A percentile compares a stretch with the other conserved stretches of the same genome.
Conservation (phyloP, 768 basidiomycete species). For the Tulasnella sp. region DNA sequence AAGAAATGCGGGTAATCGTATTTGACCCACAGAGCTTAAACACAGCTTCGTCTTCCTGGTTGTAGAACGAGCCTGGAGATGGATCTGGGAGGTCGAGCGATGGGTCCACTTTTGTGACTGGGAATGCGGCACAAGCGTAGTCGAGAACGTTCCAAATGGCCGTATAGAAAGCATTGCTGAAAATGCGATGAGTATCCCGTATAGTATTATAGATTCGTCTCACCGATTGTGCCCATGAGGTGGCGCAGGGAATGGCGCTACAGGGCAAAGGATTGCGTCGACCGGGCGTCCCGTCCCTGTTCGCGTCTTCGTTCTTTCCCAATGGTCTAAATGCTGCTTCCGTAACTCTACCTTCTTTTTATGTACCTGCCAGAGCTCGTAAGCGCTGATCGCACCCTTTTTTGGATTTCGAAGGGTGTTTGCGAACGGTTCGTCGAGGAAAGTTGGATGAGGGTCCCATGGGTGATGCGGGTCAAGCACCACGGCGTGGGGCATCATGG, state of each 20-base stretch:
- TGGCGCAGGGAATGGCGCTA: constrained; percentile 56
- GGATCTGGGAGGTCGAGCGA: constrained; percentile 49
- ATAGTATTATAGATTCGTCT: not conserved
- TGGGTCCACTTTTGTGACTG: constrained; percentile 60
- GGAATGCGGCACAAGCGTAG: constrained; percentile 58
- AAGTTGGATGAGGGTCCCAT: constrained; percentile 25
- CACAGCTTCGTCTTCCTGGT: constrained; percentile 47
- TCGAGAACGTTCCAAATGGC: constrained; percentile 67
- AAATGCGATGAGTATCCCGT: not conserved
- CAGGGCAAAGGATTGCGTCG: constrained; percentile 69
- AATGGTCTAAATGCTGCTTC: constrained; percentile 57
- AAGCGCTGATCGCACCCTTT: constrained; percentile 45
- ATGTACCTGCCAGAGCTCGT: constrained; percentile 65
- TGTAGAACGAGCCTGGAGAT: constrained; percentile 47
- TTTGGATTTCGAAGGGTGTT: constrained; percentile 12
- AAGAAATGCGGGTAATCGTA: not conserved
- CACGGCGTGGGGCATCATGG: constrained; percentile 43
- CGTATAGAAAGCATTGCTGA: constrained; percentile 54
- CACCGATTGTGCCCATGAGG: constrained; percentile 61
- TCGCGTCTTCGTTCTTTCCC: constrained; percentile 50
- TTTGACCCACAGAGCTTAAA: constrained; percentile 53
- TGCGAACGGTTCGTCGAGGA: constrained; percentile 24
- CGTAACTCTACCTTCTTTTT: constrained; percentile 50
- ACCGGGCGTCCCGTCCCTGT: constrained; percentile 71
- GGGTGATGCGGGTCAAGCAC: not conserved